Evolutionary conservation across 2,329 filamentous ascomycete species (phyloP).

Genomic region (Metarhizium guizhouense): DNA sequence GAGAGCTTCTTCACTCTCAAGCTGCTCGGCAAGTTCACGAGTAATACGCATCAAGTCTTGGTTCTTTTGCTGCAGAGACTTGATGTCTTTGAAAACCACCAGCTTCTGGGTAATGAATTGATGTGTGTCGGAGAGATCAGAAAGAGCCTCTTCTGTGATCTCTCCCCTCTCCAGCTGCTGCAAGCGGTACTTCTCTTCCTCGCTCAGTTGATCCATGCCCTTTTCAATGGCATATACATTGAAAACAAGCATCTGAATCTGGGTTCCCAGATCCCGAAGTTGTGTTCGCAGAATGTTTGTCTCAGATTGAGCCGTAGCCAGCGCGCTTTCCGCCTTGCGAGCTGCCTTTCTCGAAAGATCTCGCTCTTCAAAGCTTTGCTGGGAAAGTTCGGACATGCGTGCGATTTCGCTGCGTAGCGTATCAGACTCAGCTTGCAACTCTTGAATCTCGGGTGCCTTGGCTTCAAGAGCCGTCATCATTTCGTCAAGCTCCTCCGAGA

Average conservation of each 20-base stretch:
- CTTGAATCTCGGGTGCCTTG: conserved; percentile 79
- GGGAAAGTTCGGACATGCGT: conserved; percentile 76
- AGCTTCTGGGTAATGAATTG: conserved; percentile 82
- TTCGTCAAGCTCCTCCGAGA: conserved; percentile 71
- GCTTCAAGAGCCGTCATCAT: conserved; percentile 79
- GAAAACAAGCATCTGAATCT: conserved; percentile 84
- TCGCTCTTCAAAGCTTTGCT: conserved; percentile 71
- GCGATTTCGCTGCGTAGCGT: conserved; percentile 72
- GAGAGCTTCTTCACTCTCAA: conserved; percentile 84
- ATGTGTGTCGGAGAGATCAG: conserved; percentile 75
- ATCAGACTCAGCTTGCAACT: conserved; percentile 72
- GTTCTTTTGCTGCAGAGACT: conserved; percentile 82
- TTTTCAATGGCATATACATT: conserved; percentile 77
- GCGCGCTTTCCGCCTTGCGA: conserved; percentile 68
- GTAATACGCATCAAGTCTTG: conserved; percentile 74
- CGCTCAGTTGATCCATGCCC: conserved; percentile 61
- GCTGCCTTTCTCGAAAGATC: conserved; percentile 71
- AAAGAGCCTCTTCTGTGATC: conserved; percentile 58
- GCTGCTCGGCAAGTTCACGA: conserved; percentile 74
- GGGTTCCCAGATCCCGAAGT: conserved; percentile 78
- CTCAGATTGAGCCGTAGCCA: conserved; percentile 57
- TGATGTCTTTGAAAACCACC: conserved; percentile 80
- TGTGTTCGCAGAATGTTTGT: conserved; percentile 75
- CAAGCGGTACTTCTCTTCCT: conserved; percentile 65
- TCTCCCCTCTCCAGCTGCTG: conserved; percentile 72